Percentiles rank a stretch among this genome's conserved stretches.
Conservation (phyloP, 768 basidiomycete genomes). For the Leccinum uliginosum region DNA sequence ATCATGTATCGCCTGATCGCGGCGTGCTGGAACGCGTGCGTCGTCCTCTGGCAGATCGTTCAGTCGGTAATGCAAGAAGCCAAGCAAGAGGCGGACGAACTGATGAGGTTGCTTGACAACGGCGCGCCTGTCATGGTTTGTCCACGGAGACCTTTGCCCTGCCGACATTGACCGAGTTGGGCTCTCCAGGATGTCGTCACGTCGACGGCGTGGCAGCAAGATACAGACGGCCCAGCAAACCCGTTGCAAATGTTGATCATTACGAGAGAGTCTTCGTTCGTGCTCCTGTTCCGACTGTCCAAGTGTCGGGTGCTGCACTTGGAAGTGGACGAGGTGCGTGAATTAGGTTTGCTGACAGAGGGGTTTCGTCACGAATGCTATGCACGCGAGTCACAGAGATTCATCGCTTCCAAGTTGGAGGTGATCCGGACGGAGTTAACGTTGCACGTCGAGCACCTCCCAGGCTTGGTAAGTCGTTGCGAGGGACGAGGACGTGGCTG, state of each 20-base stretch:
- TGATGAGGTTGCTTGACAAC: slow-evolving; percentile 13
- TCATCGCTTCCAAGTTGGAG: slow-evolving; percentile 15
- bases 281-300: slow-evolving; percentile 18
- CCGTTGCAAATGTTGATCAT: slow-evolving; percentile 20
- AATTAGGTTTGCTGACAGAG: not conserved
- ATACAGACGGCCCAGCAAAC: not conserved
- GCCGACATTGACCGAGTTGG: too few species aligned
- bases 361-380: not conserved
- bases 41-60: slow-evolving; percentile 11
- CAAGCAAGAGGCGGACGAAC: slow-evolving; percentile 13
- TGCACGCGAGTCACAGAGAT: slow-evolving; percentile 7
- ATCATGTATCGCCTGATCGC: slow-evolving; percentile 3
- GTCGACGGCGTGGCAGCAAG: not conserved
- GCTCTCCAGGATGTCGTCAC: slow-evolving; percentile 7
- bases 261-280: slow-evolving; percentile 15
- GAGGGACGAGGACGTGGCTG: not conserved
- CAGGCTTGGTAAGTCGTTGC: not conserved
- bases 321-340: slow-evolving; percentile 24
- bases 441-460: not conserved
- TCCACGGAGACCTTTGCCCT: not conserved
- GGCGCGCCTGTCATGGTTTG: not conserved
- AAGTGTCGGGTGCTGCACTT: slow-evolving; percentile 17
- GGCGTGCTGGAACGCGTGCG: slow-evolving; percentile 10
- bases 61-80: slow-evolving; percentile 10
- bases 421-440: slow-evolving; percentile 17